These are phyloP conservation scores for Aegilops umbellulata DNA, from an alignment of 176 grass and related monocot genomes.

Conservation along the genomic window DNA sequence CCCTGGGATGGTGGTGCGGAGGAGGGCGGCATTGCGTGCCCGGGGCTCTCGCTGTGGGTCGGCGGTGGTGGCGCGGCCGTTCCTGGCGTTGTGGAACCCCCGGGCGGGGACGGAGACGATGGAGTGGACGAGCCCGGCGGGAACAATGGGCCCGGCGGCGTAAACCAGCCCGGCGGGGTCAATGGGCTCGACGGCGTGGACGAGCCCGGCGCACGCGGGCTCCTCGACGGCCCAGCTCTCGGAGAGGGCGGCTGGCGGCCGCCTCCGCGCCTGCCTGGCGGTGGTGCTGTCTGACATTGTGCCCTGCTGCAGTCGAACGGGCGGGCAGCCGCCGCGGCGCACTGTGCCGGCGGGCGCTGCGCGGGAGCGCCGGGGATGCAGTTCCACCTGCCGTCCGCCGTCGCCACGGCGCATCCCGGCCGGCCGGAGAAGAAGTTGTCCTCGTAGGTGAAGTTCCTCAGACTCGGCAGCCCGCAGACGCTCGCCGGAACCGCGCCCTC, in stretches of 20 bases:
- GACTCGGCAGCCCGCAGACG: slow-evolving; percentile 18
- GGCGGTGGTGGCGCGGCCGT: slow-evolving; percentile 7
- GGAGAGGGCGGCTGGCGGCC: not conserved
- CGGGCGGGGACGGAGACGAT: not conserved
- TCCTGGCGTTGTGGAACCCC: not conserved
- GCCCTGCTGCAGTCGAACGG: slow-evolving; percentile 44
- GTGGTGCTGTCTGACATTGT: slow-evolving; percentile 19
- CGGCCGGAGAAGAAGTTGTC: slow-evolving; percentile 45
- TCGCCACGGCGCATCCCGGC: not conserved
- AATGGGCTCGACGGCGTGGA: not conserved
- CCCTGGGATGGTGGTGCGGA: not conserved
- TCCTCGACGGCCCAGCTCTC: not conserved
- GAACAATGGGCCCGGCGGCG: not conserved
- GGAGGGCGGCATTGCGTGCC: slow-evolving; percentile 33
- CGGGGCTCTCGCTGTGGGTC: slow-evolving; percentile 8
- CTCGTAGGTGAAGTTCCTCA: slow-evolving; percentile 54
- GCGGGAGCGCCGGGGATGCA: slow-evolving; percentile 39
- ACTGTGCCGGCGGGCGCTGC: slow-evolving; percentile 36
- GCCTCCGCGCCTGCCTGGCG: not conserved
- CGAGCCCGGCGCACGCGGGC: not conserved
- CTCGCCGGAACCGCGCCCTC: slow-evolving; percentile 7
- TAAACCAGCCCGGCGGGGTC: not conserved
- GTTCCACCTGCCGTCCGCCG: slow-evolving; percentile 43
- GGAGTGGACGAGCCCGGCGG: slow-evolving; percentile 1
- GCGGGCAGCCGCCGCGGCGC: not conserved